A percentile compares a stretch with the other conserved stretches of the same genome.
Evolutionary conservation across 352 stramenopile genomes (phyloP).

Genomic region (Phytophthora vignae): DNA sequence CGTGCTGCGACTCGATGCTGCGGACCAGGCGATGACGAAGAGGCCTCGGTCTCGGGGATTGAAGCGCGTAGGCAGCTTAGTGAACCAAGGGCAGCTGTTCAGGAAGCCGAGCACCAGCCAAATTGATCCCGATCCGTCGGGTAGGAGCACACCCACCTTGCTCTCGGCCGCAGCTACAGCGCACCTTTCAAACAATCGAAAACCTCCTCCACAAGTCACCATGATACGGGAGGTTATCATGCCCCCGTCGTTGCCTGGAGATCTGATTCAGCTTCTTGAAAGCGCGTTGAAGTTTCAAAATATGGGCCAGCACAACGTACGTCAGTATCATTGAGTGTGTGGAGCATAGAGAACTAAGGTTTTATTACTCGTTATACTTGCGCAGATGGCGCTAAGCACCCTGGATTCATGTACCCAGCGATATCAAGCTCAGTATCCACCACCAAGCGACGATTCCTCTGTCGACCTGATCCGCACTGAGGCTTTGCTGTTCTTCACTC

Average conservation of each 20-base stretch:
- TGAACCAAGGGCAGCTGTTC: constrained; percentile 15
- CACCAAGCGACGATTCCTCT: constrained; percentile 4
- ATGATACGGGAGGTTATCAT: constrained; percentile 70
- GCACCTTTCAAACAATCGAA: background rate
- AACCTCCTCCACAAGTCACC: constrained; percentile 46
- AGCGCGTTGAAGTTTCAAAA: constrained; percentile 75
- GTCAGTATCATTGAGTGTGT: constrained; percentile 16
- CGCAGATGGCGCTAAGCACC: constrained; percentile 65
- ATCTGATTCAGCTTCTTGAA: constrained; percentile 60
- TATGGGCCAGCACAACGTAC: constrained; percentile 64
- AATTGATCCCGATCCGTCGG: constrained; percentile 3
- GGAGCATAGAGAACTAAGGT: background rate
- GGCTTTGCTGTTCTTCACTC: constrained; percentile 58
- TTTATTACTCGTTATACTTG: background rate
- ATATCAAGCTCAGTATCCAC: constrained; percentile 37
- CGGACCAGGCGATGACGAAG: constrained; percentile 13
- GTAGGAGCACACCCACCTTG: background rate
- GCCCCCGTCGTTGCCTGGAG: constrained; percentile 47
- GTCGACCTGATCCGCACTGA: constrained; percentile 36
- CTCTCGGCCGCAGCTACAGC: background rate
- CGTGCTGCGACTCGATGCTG: constrained; percentile 32
- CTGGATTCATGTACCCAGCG: constrained; percentile 52
- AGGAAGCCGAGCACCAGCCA: constrained; percentile 16
- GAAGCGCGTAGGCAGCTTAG: constrained; percentile 32
- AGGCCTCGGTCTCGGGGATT: constrained; percentile 25